Evolutionary conservation across 2,329 filamentous ascomycete genomes (phyloP), one percentile per base, ranked within the genome.

Genomic region (Simplicillium sp.): DNA sequence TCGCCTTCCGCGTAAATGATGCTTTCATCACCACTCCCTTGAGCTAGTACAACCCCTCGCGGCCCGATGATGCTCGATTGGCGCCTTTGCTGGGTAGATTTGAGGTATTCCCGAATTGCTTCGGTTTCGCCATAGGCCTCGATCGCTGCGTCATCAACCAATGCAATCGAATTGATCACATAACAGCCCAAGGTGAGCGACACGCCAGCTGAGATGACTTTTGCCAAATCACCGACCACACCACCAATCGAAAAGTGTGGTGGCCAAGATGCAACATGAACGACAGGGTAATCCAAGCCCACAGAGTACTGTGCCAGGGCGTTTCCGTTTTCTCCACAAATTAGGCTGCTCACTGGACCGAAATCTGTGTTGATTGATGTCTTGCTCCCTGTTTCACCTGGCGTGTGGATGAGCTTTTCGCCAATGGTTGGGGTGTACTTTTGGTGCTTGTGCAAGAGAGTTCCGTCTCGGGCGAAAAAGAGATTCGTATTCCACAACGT

Each of bases 301-400:
- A 46, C 28, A 3, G 44, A 35, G 34, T 46, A 48, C 11, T 39
- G 39, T 7, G 44, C 46, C 7, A 48, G 36, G 11, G 44, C 36
- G 34, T 48, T 48, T 8, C 42, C 45, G 17, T 48, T 48, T 38
- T 48, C 46, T n/a, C 46, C 46, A 32, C 46, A 48, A 35, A 48
- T 48, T 8, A 48, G 46, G 12, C 45, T 38, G 33, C 46, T 46
- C 34, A 48, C 33, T 7, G 36, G 31, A 11, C 46, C 46, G 17
- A 46, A 44, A 17, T 38, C 37, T 25, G 46, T 44, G 32, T 14
- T 17, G 4, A 42, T 37, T 7, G 43, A 37, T 3, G 43, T 40
- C 18, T 44, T 42, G 31, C 44, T 46, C 9, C 44, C 46, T 11
- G 39, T 48, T 28, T 42, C 34, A 13, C 46, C 46, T 4, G 42